Evolutionary conservation across 2,329 filamentous ascomycete genomes (phyloP).

Genomic region (Microsporum ferrugineum): DNA sequence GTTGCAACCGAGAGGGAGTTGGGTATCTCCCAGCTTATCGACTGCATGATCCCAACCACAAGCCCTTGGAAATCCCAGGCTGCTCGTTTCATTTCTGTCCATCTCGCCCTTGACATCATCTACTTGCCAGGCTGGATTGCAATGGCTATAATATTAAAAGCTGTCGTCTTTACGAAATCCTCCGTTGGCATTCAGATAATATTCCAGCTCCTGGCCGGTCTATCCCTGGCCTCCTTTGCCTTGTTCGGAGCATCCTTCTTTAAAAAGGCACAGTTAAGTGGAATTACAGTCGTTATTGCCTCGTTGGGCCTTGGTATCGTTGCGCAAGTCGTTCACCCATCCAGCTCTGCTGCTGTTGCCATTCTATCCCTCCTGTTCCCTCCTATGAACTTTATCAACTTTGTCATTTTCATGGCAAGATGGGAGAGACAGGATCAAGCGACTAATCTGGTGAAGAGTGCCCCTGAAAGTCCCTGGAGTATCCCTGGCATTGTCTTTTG

Average conservation of each 20-base stretch:
- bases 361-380: slow-evolving; percentile 68
- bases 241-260: slow-evolving; percentile 76
- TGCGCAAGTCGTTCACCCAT: slow-evolving; percentile 56
- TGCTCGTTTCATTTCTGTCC: slow-evolving; percentile 65
- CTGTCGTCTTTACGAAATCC: slow-evolving; percentile 54
- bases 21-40: slow-evolving; percentile 78
- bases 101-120: slow-evolving; percentile 66
- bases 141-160: slow-evolving; percentile 49
- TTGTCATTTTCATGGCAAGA: slow-evolving; percentile 62
- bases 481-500: slow-evolving; percentile 66
- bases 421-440: slow-evolving; percentile 54
- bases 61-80: slow-evolving; percentile 65
- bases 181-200: slow-evolving; percentile 56
- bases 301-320: slow-evolving; percentile 69
- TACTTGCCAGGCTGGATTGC: slow-evolving; percentile 77
- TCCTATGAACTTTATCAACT: slow-evolving; percentile 79
- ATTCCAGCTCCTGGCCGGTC: slow-evolving; percentile 63
- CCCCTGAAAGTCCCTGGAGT: slow-evolving; percentile 55
- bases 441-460: slow-evolving; percentile 50
- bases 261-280: slow-evolving; percentile 74
- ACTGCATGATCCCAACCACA: slow-evolving; percentile 78
- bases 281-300: slow-evolving; percentile 63
- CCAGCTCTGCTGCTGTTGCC: slow-evolving; percentile 50
- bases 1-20: slow-evolving; percentile 76
- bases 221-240: slow-evolving; percentile 67